These are phyloP conservation scores for Pseudozyma pruni DNA, from an alignment of 1,284 basidiomycete genomes.

Conservation along the genomic window DNA sequence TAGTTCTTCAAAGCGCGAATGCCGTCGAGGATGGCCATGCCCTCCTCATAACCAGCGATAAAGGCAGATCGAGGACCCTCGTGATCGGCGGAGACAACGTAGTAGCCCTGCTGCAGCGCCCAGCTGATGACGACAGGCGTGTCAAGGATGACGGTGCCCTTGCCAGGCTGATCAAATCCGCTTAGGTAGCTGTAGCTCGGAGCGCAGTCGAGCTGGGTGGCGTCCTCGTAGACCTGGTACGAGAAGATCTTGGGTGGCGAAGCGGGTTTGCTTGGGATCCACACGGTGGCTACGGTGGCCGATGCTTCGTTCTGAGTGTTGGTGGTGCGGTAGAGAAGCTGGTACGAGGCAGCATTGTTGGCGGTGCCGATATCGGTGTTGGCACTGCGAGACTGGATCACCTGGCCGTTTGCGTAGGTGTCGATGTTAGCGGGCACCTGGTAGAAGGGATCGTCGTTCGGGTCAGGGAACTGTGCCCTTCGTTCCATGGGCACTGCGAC, in stretches of 20 bases:
- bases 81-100: slow-evolving; percentile 60
- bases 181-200: slow-evolving; percentile 41
- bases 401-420: slow-evolving; percentile 40
- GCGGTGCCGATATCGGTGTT: slow-evolving; percentile 30
- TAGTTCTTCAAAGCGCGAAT: slow-evolving; percentile 48
- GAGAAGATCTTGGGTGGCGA: slow-evolving; percentile 52
- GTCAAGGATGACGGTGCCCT: slow-evolving; percentile 25
- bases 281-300: slow-evolving; percentile 49
- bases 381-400: slow-evolving; percentile 38
- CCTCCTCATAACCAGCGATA: slow-evolving; percentile 55
- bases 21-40: slow-evolving; percentile 52
- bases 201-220: slow-evolving; percentile 46
- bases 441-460: slow-evolving; percentile 55
- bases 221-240: slow-evolving; percentile 51
- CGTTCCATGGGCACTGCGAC: slow-evolving; percentile 21
- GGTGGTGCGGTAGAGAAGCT: slow-evolving; percentile 54
- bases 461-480: slow-evolving; percentile 28
- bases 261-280: slow-evolving; percentile 45
- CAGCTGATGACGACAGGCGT: slow-evolving; percentile 44
- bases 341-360: slow-evolving; percentile 41
- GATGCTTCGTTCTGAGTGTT: slow-evolving; percentile 23
- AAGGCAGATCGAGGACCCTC: slow-evolving; percentile 49
- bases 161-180: slow-evolving; percentile 25
- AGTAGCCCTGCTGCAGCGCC: slow-evolving; percentile 57
- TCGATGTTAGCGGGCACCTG: slow-evolving; percentile 24